Base-by-base conservation (phyloP, 768 basidiomycete genomes). In the Lentinula sp. region DNA sequence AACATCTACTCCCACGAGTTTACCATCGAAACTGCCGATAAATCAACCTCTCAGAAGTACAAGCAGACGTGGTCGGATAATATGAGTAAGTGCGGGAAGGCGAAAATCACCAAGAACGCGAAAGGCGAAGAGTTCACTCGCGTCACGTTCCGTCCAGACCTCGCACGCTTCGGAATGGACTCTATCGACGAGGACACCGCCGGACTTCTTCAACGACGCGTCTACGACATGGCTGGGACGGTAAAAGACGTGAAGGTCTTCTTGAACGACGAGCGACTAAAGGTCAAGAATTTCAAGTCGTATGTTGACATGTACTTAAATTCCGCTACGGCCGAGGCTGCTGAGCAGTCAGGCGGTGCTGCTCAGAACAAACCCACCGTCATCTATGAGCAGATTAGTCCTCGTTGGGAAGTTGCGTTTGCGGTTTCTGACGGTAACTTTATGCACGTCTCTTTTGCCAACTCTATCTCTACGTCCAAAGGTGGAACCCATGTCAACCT, bases 1-100 rank as follows among this genome's bases (percentile, higher is more conserved):
- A 98, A 99, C 75, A 97, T 98, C 65, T 99, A 98, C 77, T 99
- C 97, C 2, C 88, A 83, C 64, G 91, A 96, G 71, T 99, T 99
- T 75, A 93, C 87, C 9, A 81, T 99, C 67, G 97, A 99, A 67
- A 99, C 97, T 2, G 95, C 94, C 2, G 91, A 95, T 76, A 92
- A 88, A 75, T 87, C 87, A 59, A 80, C 85, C 1, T 74, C 79
- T 54, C 89, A 93, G 76, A 98, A 96, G 75, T 99, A 95, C 76
- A 91, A 90, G 68, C 97, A 98, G 76, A 90, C 87, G 0, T 99
- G 94, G 87, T 87, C 87, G 42, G 80, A 92, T 61, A 98, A 98
- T 76, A 98, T 99, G 97, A 76, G 83, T 63, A 86, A 84, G 67
- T 90, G 89, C 65, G 91, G 89, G 21, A 84, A 86, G 69, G 86